Percentiles rank a stretch among this genome's conserved stretches.
These are phyloP conservation scores for Fomes fomentarius DNA, from an alignment of 1,284 basidiomycete species.

Conservation along the genomic window DNA sequence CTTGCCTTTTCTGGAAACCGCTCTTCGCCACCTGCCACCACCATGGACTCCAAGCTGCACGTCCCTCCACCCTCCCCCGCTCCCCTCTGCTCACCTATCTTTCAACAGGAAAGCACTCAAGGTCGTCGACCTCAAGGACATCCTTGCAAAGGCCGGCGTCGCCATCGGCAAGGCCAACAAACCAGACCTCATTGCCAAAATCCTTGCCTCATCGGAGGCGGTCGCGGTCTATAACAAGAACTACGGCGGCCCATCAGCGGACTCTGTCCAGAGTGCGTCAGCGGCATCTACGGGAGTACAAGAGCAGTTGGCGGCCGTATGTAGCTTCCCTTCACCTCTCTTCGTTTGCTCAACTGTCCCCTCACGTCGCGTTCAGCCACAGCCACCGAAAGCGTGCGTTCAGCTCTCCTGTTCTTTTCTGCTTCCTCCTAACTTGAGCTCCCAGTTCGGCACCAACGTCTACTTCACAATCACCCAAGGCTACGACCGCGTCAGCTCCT, in stretches of 20 bases:
- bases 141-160: conserved; percentile 56
- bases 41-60: conserved; percentile 56
- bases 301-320: conserved; percentile 28
- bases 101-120: conserved; percentile 59
- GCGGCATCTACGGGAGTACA: conserved; percentile 5
- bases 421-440: background rate
- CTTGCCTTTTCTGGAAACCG: conserved; percentile 24
- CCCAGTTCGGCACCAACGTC: conserved; percentile 4
- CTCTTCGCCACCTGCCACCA: conserved; percentile 18
- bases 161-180: conserved; percentile 62
- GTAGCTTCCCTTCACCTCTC: conserved; percentile 8
- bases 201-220: conserved; percentile 55
- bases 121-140: conserved; percentile 69
- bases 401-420: background rate
- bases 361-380: conserved; percentile 34
- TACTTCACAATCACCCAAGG: background rate
- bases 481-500: conserved; percentile 3
- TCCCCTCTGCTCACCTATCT: conserved; percentile 10
- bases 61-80: conserved; percentile 20
- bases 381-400: conserved; percentile 51
- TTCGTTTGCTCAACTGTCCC: conserved; percentile 8
- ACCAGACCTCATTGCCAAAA: conserved; percentile 64
- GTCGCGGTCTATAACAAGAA: conserved; percentile 48
- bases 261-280: conserved; percentile 6
- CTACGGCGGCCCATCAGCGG: conserved; percentile 20